phyloP scores from a whole-genome alignment of 106 monocot genomes.

The Acorus calamus region DNA sequence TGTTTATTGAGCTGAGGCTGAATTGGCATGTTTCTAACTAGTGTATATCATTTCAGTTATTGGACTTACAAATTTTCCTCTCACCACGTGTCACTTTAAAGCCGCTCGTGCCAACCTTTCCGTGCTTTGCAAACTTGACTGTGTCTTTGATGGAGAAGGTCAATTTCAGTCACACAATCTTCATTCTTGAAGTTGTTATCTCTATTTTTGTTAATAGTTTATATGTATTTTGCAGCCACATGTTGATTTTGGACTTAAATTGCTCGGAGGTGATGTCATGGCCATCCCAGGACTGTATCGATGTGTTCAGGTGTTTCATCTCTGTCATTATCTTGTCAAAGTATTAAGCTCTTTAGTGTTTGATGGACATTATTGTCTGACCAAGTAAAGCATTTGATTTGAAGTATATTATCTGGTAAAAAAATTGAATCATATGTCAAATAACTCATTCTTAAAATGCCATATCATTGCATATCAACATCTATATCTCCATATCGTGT shows the following conservation, averaged over 20 bases:
- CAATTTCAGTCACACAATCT: neutral
- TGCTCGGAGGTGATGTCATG: slow-evolving; percentile 80
- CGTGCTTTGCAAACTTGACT: slow-evolving; percentile 53
- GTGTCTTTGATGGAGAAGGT: slow-evolving; percentile 80
- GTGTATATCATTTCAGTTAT: slow-evolving; percentile 22
- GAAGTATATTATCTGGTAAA: too few species aligned
- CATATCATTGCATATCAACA: too few species aligned
- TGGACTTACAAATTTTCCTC: slow-evolving; percentile 48
- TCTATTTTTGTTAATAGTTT: neutral
- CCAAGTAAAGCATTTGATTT: too few species aligned
- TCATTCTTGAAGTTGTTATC: too few species aligned
- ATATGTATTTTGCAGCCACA: slow-evolving; percentile 43
- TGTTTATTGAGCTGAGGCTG: too few species aligned
- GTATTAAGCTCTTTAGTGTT: neutral
- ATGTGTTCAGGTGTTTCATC: slow-evolving; percentile 45
- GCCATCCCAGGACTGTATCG: slow-evolving; percentile 70
- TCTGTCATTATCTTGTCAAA: neutral
- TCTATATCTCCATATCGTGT: too few species aligned
- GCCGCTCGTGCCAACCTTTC: slow-evolving; percentile 70
- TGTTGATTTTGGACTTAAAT: slow-evolving; percentile 80
- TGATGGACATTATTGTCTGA: too few species aligned
- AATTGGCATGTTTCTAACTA: neutral
- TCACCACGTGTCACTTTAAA: slow-evolving; percentile 60
- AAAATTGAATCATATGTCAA: too few species aligned
- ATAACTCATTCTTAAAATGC: too few species aligned